Evolutionary conservation across 306 rosid genomes (phyloP), one percentile per base, ranked within the genome.

Genomic region (Calophaca sinica): DNA sequence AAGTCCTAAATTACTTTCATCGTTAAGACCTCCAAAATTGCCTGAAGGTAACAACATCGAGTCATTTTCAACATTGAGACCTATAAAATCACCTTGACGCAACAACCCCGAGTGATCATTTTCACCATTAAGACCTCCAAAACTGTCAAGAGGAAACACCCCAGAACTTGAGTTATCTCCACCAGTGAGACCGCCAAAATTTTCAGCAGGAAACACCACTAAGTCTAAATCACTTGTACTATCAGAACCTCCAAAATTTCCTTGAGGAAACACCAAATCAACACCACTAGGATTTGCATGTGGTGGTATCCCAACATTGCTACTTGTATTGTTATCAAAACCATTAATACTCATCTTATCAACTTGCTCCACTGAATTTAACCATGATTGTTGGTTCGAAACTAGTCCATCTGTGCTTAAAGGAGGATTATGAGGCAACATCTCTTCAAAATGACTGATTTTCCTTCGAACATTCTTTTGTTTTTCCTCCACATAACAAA

Each of bases 401-500:
- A 46, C 5, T 13, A 31, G 39, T 35, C 38, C 26, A 50, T 42
- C 46, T 32, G 2, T 12, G 55, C 9, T 39, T 15, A 15, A 15
- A 26, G 32, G 13, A 12, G 10, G 36, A 15, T 39, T 6, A 29
- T 12, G 50, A 13, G 13, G 10, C 2, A 6, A 13, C 1, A 2
- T 3, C 0, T 49, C 36, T 39, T 67, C 7, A 42, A 36, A 33
- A 61, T 9, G 5, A 2, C 5, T 0, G 3, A 4, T 2, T 31
- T 7, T 68, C 10, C 4, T 6, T n/a, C 33, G 46, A 33, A 1
- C 13, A 6, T 4, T 1, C 42, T 62, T 42, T 26, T 31, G 1
- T 10, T 77, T 77, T 4, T 31, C 55, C 4, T 72, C 31, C 31
- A 59, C 14, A 41, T 65, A 64, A 20, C 1, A n/a, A 41, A 58